These are phyloP conservation scores for Xanthoconium separans DNA, from an alignment of 1,284 basidiomycete species.

Conservation along the genomic window DNA sequence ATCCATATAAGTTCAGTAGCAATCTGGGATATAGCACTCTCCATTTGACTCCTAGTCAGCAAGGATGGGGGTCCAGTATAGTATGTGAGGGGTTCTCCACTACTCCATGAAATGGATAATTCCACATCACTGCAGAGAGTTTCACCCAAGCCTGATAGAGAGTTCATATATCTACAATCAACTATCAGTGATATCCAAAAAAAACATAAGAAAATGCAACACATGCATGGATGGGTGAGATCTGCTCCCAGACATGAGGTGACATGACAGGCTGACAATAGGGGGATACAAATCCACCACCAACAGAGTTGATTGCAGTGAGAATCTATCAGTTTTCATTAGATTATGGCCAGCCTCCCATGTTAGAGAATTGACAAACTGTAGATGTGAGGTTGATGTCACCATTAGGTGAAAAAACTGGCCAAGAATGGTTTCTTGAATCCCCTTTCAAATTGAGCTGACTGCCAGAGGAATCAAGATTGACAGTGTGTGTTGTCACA, in stretches of 20 bases:
- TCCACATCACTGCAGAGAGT: background rate
- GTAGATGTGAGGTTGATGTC: background rate
- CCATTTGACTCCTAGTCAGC: background rate
- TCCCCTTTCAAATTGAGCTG: background rate
- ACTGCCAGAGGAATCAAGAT: background rate
- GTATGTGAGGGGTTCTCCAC: background rate
- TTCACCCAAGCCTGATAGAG: background rate
- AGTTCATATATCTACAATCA: background rate
- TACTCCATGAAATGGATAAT: accelerated
- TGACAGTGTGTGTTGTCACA: background rate
- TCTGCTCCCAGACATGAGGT: too few relatives aligned
- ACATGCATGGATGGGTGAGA: background rate
- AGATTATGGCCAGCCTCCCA: background rate
- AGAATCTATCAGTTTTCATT: background rate
- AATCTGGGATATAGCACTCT: background rate
- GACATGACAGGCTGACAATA: background rate
- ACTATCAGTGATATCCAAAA: background rate
- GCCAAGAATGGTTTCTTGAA: background rate
- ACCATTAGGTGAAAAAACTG: background rate
- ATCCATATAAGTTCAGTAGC: background rate
- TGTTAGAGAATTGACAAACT: background rate
- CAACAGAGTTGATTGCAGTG: background rate
- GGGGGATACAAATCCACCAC: background rate
- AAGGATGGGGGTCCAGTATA: background rate
- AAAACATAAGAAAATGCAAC: background rate